phyloP scores from a whole-genome alignment of 257 asterid species.

The Penstemon davidsonii region DNA sequence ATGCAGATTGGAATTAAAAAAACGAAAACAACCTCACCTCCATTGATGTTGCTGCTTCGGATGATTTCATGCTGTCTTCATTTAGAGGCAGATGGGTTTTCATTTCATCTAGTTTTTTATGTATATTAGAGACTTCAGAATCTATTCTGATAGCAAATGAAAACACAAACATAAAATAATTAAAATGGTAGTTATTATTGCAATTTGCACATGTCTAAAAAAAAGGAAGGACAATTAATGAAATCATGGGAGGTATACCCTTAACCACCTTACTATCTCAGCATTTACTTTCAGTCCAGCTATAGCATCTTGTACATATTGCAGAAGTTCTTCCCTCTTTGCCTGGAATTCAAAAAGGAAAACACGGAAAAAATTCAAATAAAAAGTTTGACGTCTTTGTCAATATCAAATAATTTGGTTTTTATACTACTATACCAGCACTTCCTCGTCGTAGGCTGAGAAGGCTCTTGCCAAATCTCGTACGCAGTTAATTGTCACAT shows the following conservation, averaged over 20 bases:
- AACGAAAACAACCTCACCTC: no score
- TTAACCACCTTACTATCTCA: constrained; percentile 81
- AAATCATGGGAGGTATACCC: constrained; percentile 43
- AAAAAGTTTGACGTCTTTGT: constrained; percentile 9
- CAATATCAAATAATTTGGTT: constrained; percentile 21
- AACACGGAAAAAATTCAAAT: not conserved
- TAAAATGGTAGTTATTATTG: no score
- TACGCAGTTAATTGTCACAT: constrained; percentile 50
- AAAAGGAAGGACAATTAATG: constrained; percentile 10
- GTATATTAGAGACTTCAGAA: no score
- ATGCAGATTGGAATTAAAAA: no score
- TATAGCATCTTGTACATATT: constrained; percentile 87
- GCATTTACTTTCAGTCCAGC: constrained; percentile 83
- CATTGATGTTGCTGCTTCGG: no score
- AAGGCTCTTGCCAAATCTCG: constrained; percentile 73
- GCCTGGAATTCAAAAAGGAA: constrained; percentile 48
- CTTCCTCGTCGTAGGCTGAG: constrained; percentile 77
- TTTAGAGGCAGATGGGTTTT: no score
- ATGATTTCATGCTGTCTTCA: no score
- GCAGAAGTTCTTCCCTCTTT: constrained; percentile 87
- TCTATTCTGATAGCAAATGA: no score
- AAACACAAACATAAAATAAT: no score
- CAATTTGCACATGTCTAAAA: no score
- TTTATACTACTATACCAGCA: constrained; percentile 54
- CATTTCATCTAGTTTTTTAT: no score